phyloP scores from a whole-genome alignment of 1,284 basidiomycete species.

The Meira miltonrushii region DNA sequence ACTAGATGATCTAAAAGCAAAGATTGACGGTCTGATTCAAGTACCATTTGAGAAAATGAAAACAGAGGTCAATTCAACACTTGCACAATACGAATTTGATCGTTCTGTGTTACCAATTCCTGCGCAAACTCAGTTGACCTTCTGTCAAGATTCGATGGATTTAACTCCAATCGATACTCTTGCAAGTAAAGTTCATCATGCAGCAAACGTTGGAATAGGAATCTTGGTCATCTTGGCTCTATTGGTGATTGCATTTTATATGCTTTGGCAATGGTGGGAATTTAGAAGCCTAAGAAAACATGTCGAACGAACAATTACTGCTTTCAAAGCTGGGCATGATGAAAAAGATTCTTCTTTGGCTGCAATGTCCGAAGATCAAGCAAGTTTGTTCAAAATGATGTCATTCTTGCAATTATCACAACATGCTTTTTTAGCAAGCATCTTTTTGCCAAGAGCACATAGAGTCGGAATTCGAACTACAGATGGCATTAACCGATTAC shows the following conservation, averaged over 20 bases:
- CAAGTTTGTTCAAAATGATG: slow-evolving; percentile 16
- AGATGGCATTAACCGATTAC: slow-evolving; percentile 46
- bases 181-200: slow-evolving; percentile 18
- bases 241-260: slow-evolving; percentile 20
- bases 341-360: background rate
- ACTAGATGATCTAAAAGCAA: slow-evolving; percentile 67
- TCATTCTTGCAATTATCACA: slow-evolving; percentile 28
- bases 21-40: slow-evolving; percentile 59
- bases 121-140: slow-evolving; percentile 18
- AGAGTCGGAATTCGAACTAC: slow-evolving; percentile 19
- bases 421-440: slow-evolving; percentile 28
- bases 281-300: slow-evolving; percentile 25
- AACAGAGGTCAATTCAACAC: slow-evolving; percentile 27
- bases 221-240: slow-evolving; percentile 21
- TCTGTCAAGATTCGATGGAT: slow-evolving; percentile 29
- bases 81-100: slow-evolving; percentile 27
- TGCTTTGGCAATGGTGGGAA: slow-evolving; percentile 26
- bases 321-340: slow-evolving; percentile 13
- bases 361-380: slow-evolving; percentile 7
- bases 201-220: slow-evolving; percentile 19
- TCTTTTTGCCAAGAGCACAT: slow-evolving; percentile 17
- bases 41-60: slow-evolving; percentile 34
- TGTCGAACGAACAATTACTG: slow-evolving; percentile 20
- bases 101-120: slow-evolving; percentile 25
- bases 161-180: slow-evolving; percentile 28